Conservation (phyloP, 2,329 filamentous ascomycete genomes). For the Malbranchea cinnamomea region DNA sequence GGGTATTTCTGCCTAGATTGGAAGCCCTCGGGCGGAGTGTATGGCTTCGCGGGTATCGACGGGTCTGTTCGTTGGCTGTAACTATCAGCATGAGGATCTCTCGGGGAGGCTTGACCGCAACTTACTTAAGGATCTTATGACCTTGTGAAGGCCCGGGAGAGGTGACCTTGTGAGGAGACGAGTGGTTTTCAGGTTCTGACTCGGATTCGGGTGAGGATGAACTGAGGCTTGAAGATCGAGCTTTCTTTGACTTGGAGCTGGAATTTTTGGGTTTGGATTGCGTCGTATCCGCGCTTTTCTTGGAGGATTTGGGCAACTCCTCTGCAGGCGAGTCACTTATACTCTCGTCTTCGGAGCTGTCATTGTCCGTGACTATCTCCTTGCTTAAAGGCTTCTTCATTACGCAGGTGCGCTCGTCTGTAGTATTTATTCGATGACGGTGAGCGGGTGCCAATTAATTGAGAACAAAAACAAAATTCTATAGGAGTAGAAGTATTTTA, state of each 20-base stretch:
- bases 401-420: background rate
- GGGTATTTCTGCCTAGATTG: slow-evolving; percentile 21
- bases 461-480: no score
- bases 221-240: slow-evolving; percentile 6
- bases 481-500: no score
- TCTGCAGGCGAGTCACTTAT: no score
- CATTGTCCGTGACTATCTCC: slow-evolving; percentile 10
- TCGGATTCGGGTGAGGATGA: slow-evolving; percentile 4
- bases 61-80: no score
- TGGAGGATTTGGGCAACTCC: slow-evolving; percentile 15
- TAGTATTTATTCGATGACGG: slow-evolving; percentile 2
- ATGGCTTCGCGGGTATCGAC: slow-evolving; percentile 21
- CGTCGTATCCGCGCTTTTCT: slow-evolving; percentile 11
- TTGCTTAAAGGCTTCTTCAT: slow-evolving; percentile 11
- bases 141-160: background rate
- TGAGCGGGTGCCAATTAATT: no score
- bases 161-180: background rate
- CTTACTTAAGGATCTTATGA: no score
- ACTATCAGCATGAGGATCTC: slow-evolving; percentile 7
- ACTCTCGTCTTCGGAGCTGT: slow-evolving; percentile 7
- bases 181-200: slow-evolving; percentile 5
- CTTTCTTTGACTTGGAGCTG: slow-evolving; percentile 1
- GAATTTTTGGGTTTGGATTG: slow-evolving; percentile 5
- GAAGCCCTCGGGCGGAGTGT: slow-evolving; percentile 30
- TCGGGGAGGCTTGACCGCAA: slow-evolving; percentile 5